phyloP scores from a whole-genome alignment of 495 filamentous ascomycete genomes.

The Xylaria longipes region DNA sequence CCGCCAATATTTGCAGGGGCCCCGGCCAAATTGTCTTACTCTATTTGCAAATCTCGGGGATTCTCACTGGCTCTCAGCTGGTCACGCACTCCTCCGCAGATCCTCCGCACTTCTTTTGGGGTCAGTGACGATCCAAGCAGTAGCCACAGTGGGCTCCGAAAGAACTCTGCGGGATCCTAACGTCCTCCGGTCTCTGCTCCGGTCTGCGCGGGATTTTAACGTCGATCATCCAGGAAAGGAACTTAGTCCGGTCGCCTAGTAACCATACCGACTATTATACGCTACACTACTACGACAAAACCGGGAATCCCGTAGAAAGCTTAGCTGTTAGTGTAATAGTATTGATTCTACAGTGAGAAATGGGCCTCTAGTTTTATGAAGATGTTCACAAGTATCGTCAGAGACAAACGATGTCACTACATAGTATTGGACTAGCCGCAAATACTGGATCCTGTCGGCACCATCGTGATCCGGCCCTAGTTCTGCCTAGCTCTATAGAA shows the following conservation, averaged over 20 bases:
- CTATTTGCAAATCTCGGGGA: not conserved
- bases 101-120: slow-evolving; percentile 12
- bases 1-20: slow-evolving; percentile 18
- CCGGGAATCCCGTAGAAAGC: not conserved
- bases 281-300: slow-evolving; percentile 5
- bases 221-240: slow-evolving; percentile 8
- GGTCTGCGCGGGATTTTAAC: slow-evolving; percentile 12
- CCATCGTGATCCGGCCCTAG: not conserved
- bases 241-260: not conserved
- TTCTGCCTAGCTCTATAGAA: not conserved
- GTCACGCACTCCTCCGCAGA: slow-evolving; percentile 16
- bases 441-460: not conserved
- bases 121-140: not conserved
- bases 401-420: not conserved
- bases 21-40: slow-evolving; percentile 9
- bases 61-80: slow-evolving; percentile 5
- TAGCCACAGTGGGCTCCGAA: not conserved
- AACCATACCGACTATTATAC: slow-evolving; percentile 7
- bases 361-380: slow-evolving; percentile 1
- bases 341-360: not conserved
- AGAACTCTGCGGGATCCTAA: not conserved
- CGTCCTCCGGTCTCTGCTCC: not conserved
- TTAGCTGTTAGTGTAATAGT: not conserved
- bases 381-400: slow-evolving; percentile 11
- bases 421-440: not conserved